phyloP scores from a whole-genome alignment of 345 rosid species.

The Murraya koenigii region DNA sequence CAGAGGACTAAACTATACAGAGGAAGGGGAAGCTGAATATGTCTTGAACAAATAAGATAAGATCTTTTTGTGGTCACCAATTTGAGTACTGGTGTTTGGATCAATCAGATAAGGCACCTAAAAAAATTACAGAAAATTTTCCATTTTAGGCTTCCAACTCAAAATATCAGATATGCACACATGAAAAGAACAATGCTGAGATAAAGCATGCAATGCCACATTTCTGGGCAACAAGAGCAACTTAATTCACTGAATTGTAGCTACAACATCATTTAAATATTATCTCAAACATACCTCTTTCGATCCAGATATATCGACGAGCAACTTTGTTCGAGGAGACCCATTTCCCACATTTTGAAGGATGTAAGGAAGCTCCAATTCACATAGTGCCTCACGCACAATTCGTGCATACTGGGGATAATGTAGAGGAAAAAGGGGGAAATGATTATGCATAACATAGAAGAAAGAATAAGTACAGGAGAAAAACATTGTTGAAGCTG shows the following conservation, averaged over 20 bases:
- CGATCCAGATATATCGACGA: slow-evolving; percentile 57
- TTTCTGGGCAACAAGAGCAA: background rate
- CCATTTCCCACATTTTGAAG: slow-evolving; percentile 76
- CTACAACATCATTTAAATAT: background rate
- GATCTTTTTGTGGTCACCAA: slow-evolving; percentile 63
- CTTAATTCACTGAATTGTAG: background rate
- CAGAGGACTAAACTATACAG: slow-evolving; percentile 17
- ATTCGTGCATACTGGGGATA: slow-evolving; percentile 59
- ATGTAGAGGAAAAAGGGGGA: background rate
- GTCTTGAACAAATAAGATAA: slow-evolving; percentile 62
- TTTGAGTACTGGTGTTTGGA: slow-evolving; percentile 63
- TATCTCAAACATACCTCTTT: slow-evolving; percentile 43
- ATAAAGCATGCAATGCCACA: background rate
- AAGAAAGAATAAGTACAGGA: background rate
- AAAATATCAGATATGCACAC: background rate
- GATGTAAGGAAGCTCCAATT: slow-evolving; percentile 76
- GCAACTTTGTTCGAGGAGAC: slow-evolving; percentile 43
- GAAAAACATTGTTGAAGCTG: background rate
- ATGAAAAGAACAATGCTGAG: background rate
- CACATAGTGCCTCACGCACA: slow-evolving; percentile 84
- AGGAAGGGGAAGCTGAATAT: slow-evolving; percentile 37
- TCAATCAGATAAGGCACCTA: slow-evolving; percentile 78
- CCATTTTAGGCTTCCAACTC: background rate
- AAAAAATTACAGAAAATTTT: background rate
- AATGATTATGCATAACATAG: background rate